These are phyloP conservation scores for Phytophthora tubulina DNA, from an alignment of 352 stramenopile genomes.

Conservation along the genomic window DNA sequence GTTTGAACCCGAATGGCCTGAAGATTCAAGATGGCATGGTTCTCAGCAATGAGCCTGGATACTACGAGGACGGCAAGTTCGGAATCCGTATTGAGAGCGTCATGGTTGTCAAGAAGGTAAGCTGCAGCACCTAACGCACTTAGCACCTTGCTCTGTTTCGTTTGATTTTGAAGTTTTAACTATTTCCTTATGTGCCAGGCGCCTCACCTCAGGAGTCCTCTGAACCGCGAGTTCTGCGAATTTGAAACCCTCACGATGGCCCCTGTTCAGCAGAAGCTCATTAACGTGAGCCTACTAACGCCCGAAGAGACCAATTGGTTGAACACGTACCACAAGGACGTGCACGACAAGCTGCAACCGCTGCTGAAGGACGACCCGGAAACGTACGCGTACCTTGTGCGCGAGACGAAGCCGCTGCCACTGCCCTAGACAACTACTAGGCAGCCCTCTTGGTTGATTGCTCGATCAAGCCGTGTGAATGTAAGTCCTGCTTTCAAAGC, in stretches of 20 bases:
- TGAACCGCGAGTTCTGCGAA: constrained; percentile 93
- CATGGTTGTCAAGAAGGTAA: constrained; percentile 93
- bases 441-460: constrained; percentile 10
- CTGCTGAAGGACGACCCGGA: constrained; percentile 77
- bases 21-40: constrained; percentile 96
- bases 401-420: constrained; percentile 75
- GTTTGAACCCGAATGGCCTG: constrained; percentile 80
- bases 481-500: constrained; percentile 5
- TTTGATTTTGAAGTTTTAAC: constrained; percentile 14
- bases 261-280: constrained; percentile 98
- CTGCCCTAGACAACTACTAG: constrained; percentile 22
- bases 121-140: constrained; percentile 5
- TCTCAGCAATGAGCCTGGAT: constrained; percentile 98
- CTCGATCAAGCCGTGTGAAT: constrained; percentile 3
- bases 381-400: constrained; percentile 80
- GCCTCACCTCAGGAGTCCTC: constrained; percentile 65
- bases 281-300: constrained; percentile 94
- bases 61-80: constrained; percentile 98
- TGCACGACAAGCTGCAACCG: constrained; percentile 93
- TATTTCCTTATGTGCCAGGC: constrained; percentile 36
- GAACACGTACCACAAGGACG: constrained; percentile 93
- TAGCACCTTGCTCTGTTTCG: background rate
- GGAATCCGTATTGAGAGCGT: constrained; percentile 99
- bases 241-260: constrained; percentile 98
- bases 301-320: constrained; percentile 95